Evolutionary conservation across 164 flowering plant species (phyloP), one percentile per base, ranked within the genome.

Genomic region (Akebia trifoliata): DNA sequence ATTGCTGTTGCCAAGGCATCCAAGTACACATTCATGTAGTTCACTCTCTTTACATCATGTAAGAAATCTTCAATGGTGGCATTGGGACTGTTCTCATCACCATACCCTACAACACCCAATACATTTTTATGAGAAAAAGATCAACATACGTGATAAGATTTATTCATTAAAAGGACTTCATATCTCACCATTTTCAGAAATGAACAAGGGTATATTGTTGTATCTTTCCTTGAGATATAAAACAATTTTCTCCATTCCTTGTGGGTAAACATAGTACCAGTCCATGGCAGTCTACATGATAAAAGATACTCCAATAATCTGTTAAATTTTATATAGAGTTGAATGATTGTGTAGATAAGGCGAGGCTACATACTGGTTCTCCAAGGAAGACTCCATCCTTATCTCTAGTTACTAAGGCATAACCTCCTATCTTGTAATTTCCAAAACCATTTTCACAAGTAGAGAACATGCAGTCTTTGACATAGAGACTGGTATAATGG

Each of bases 171-270:
- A n/a, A n/a, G n/a, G n/a, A n/a, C n/a, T n/a, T n/a, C n/a, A n/a
- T n/a, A n/a, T n/a, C 67, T 54, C 40, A 82, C 86, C 93, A 60
- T 83, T 83, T 72, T 81, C 89, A 14, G 83, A 75, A 15, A 85
- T 77, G 68, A 68, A 72, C 68, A 85, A 73, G 21, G 87, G 84
- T 12, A 51, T 70, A 54, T 82, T 77, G 10, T 77, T 80, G 78
- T 78, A 83, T 69, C 78, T 68, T 24, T 78, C 75, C 62, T 77
- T 83, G 17, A 78, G 35, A 55, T 85, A 80, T 2, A 59, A 71
- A 15, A 85, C 68, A 0, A 68, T 65, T 24, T 74, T 75, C 43
- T 78, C 80, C 79, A 85, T 74, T 60, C 84, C 87, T 62, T 70
- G 72, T 17, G 93, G 89, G 21, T 72, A 60, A 18, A 75, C 72